A percentile compares a stretch with the other conserved stretches of the same genome.
Evolutionary conservation across 805 yeast genomes (phyloP).

Genomic region (Yarrowia hollandica): DNA sequence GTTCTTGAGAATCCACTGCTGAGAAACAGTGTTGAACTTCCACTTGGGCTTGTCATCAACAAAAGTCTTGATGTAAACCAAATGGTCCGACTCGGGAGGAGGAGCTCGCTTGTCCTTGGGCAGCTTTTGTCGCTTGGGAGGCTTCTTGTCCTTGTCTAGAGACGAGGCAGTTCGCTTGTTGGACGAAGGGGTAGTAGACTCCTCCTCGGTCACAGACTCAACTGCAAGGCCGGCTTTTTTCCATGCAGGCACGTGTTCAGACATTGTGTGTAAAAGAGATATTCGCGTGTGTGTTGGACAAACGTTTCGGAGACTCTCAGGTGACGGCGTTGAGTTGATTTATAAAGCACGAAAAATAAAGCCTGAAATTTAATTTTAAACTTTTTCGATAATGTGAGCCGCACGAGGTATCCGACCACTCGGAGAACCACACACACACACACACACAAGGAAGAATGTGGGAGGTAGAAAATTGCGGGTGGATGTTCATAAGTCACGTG

Average conservation of each 20-base stretch:
- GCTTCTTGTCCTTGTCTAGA: conserved; percentile 47
- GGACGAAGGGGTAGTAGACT: conserved; percentile 39
- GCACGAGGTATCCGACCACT: too few relatives aligned
- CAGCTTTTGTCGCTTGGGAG: conserved; percentile 67
- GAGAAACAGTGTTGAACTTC: conserved; percentile 86
- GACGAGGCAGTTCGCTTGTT: conserved; percentile 6
- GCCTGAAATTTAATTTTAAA: too few relatives aligned
- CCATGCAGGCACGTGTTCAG: conserved; percentile 69
- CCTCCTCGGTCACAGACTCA: conserved; percentile 43
- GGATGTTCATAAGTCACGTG: too few relatives aligned
- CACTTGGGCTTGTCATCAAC: conserved; percentile 58
- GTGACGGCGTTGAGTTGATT: too few relatives aligned
- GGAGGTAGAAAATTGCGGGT: too few relatives aligned
- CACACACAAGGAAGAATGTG: too few relatives aligned
- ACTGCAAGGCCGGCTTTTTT: conserved; percentile 71
- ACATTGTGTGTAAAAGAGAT: not conserved
- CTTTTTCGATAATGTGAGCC: too few relatives aligned
- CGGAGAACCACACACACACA: too few relatives aligned
- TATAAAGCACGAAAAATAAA: too few relatives aligned
- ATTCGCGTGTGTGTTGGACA: not conserved
- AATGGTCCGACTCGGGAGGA: conserved; percentile 77
- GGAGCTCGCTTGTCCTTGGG: conserved; percentile 67
- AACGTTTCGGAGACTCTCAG: too few relatives aligned
- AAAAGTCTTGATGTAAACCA: conserved; percentile 62
- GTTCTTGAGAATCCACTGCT: conserved; percentile 78